Evolutionary conservation across 257 asterid genomes (phyloP), one percentile per base, ranked within the genome.

Genomic region (Mitragyna speciosa): DNA sequence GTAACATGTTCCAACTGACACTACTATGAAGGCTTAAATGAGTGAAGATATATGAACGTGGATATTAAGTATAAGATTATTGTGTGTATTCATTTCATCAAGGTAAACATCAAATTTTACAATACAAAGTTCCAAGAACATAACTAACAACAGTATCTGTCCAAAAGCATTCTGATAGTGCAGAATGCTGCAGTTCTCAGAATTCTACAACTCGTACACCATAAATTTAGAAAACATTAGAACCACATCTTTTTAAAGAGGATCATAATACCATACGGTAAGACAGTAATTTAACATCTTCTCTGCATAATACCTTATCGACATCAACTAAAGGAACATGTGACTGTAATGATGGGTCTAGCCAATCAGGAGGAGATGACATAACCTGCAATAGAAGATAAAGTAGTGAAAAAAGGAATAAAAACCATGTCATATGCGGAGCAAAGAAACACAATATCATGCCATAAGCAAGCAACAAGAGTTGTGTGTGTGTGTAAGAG

Each of bases 261-360:
- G 26, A 79, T 39, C 49, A 3, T 41, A 20, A 24, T 74, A 28
- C n/a, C 45, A 12, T 45, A 31, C 8, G 17, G 10, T 8, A 26
- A 52, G 48, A 28, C 22, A 71, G 58, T 47, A 66, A 28, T 49
- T 28, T 52, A 41, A 63, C 70, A 45, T 39, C 75, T 26, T n/a
- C 70, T 68, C 47, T 45, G 54, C 59, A 81, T 83, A 82, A 73
- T 81, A 95, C 99, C 99, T 95, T 95, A 77, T 95, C 99, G 72
- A 93, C 97, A 86, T 95, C 99, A 81, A 84, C 97, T 85, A 95
- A 82, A 73, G 99, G 98, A 73, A 93, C 98, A 68, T 83, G 95
- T 83, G 85, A 87, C 85, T 91, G 98, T 73, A 89, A 70, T 41
- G 96, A 89, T 70, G 97, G 93, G 74, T 92, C 89, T 92, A 93